Evolutionary conservation across 306 rosid species (phyloP).

Genomic region (Quercus dentata): DNA sequence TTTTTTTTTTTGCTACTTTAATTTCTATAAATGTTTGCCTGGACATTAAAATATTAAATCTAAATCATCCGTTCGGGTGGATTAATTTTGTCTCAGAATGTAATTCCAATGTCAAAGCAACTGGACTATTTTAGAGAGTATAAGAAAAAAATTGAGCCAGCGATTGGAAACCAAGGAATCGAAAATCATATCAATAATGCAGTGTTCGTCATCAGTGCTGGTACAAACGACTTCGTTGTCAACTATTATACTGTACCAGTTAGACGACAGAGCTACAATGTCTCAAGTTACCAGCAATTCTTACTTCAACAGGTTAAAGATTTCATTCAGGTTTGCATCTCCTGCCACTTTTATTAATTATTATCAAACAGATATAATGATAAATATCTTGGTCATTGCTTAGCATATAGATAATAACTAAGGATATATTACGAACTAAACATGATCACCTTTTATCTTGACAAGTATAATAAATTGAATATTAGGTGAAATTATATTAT

Average conservation of each 20-base stretch:
- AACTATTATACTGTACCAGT: slow-evolving; percentile 58
- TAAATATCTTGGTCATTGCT: too few relatives aligned
- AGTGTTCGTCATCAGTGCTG: slow-evolving; percentile 60
- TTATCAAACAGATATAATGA: background rate
- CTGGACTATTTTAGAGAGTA: slow-evolving; percentile 57
- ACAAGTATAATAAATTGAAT: too few relatives aligned
- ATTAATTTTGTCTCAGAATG: slow-evolving; percentile 41
- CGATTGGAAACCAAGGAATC: slow-evolving; percentile 37
- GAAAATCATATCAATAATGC: slow-evolving; percentile 50
- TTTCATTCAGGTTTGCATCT: slow-evolving; percentile 54
- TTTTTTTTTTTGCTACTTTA: too few relatives aligned
- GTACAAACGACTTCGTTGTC: slow-evolving; percentile 68
- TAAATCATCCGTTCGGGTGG: too few relatives aligned
- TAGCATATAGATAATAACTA: too few relatives aligned
- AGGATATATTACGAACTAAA: too few relatives aligned
- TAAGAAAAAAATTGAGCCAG: slow-evolving; percentile 37
- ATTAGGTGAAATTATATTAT: too few relatives aligned
- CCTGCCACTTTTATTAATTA: background rate
- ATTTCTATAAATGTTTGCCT: too few relatives aligned
- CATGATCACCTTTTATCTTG: too few relatives aligned
- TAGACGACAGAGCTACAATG: slow-evolving; percentile 26
- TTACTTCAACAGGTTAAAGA: slow-evolving; percentile 36
- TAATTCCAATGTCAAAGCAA: slow-evolving; percentile 48
- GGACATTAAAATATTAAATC: too few relatives aligned
- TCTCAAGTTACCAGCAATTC: slow-evolving; percentile 48